A percentile compares a stretch with the other conserved stretches of the same genome.
Conservation (phyloP, 768 basidiomycete species). For the Leccinum rimulosum region DNA sequence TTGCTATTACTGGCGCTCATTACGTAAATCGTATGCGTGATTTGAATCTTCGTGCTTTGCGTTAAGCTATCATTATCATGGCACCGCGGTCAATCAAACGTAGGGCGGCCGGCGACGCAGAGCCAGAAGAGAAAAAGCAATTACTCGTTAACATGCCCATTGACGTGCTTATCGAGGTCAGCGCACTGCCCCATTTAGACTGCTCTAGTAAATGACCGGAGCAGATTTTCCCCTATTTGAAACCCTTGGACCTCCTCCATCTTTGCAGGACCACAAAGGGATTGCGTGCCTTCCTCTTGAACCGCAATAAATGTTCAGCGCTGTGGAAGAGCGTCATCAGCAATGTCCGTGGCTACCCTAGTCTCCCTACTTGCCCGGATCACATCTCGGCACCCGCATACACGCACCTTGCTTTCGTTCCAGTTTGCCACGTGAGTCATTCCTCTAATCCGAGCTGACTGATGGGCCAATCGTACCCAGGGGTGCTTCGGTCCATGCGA, state of each 20-base stretch:
- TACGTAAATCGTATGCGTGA: neutral
- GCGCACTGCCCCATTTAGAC: neutral
- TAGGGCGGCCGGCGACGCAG: neutral
- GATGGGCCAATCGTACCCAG: neutral
- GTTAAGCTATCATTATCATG: slow-evolving; percentile 2
- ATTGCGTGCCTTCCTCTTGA: slow-evolving; percentile 20
- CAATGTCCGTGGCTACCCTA: slow-evolving; percentile 9
- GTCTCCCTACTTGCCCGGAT: slow-evolving; percentile 26
- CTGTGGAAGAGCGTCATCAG: slow-evolving; percentile 31
- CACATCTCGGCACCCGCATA: slow-evolving; percentile 26
- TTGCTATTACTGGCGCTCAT: neutral
- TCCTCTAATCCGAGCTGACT: neutral
- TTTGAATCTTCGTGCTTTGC: neutral
- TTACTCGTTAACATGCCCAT: slow-evolving; percentile 10
- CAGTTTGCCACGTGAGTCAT: slow-evolving; percentile 30
- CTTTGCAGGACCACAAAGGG: slow-evolving; percentile 31
- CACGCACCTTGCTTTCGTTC: slow-evolving; percentile 28
- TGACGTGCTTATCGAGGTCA: slow-evolving; percentile 16
- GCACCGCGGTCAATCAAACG: neutral
- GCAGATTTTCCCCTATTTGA: slow-evolving; percentile 11
- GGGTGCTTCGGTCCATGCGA: slow-evolving; percentile 2
- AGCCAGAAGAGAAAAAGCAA: neutral
- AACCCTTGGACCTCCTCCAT: slow-evolving; percentile 33
- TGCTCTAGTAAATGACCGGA: neutral
- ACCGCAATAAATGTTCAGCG: slow-evolving; percentile 9